Evolutionary conservation across 106 monocot species (phyloP).

Genomic region (Dioscorea zingiberensis): DNA sequence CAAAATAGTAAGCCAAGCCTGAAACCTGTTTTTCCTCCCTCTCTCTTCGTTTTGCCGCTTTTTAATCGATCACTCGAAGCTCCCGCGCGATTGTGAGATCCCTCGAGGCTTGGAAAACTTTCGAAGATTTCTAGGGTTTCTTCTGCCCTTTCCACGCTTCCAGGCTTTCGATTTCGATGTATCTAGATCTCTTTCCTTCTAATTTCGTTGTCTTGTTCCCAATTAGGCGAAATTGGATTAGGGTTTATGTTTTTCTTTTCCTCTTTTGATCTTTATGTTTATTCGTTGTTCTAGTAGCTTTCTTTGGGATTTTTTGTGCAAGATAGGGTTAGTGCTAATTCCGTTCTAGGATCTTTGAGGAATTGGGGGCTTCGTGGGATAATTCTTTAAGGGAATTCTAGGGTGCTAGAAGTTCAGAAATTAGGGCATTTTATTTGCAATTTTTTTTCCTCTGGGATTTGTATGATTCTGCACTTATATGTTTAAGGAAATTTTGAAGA

Average conservation of each 20-base stretch:
- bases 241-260: background rate
- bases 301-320: background rate
- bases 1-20: no score
- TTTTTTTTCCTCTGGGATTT: no score
- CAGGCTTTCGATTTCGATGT: background rate
- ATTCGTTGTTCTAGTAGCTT: background rate
- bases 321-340: no score
- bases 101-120: no score
- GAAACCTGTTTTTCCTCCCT: no score
- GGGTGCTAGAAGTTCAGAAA: background rate
- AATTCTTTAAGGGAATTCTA: no score
- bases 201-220: background rate
- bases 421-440: background rate
- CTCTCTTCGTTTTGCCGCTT: no score
- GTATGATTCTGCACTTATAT: background rate
- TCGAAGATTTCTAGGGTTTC: conserved; percentile 7
- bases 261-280: background rate
- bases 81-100: no score
- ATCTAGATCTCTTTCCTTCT: background rate
- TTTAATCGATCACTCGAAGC: no score
- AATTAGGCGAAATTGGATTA: background rate
- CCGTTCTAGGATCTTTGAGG: no score
- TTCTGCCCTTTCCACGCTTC: background rate
- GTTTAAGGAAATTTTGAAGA: background rate
- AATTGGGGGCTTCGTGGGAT: no score